These are phyloP conservation scores for Peribolospora kevripleyi DNA, from an alignment of 768 basidiomycete species.

Conservation along the genomic window DNA sequence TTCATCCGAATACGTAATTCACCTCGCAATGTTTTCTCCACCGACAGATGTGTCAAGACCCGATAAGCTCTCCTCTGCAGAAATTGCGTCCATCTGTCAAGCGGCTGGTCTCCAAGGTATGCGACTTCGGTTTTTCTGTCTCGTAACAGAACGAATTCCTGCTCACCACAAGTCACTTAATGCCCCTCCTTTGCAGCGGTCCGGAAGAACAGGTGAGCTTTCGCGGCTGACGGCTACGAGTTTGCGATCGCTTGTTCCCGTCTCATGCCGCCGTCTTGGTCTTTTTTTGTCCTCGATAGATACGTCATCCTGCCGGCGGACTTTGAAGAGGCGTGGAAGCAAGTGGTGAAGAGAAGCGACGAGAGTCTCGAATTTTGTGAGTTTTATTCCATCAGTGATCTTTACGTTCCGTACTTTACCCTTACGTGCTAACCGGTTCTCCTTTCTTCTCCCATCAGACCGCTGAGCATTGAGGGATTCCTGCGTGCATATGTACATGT, in stretches of 20 bases:
- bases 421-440: neutral
- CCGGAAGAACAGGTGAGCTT: conserved; percentile 53
- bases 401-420: neutral
- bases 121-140: neutral
- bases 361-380: conserved; percentile 91
- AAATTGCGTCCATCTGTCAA: conserved; percentile 86
- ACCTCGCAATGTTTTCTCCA: neutral
- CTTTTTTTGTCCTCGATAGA: neutral
- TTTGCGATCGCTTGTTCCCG: neutral
- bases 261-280: neutral
- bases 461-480: too few relatives aligned
- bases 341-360: conserved; percentile 86
- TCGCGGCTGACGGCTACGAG: too few relatives aligned
- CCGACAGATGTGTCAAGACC: conserved; percentile 75
- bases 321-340: conserved; percentile 99
- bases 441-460: too few relatives aligned
- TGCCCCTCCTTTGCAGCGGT: conserved; percentile 36
- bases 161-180: neutral
- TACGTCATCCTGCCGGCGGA: conserved; percentile 90
- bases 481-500: too few relatives aligned
- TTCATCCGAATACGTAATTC: neutral
- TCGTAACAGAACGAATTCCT: neutral
- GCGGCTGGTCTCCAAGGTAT: conserved; percentile 87
- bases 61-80: conserved; percentile 81
- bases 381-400: conserved; percentile 8